phyloP scores from a whole-genome alignment of 768 basidiomycete species.

The Inosperma sp. region DNA sequence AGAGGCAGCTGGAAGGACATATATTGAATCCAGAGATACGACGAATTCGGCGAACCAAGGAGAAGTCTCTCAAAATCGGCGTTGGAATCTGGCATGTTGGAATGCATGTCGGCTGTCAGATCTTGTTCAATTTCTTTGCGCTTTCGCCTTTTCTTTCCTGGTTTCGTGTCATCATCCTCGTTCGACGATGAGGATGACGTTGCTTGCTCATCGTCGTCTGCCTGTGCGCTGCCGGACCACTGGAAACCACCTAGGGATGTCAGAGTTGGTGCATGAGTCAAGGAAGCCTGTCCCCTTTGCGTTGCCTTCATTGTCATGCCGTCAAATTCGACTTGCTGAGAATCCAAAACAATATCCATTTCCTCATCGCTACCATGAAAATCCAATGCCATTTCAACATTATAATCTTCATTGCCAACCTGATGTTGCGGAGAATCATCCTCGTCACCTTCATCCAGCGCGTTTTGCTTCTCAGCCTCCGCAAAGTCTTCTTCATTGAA shows the following conservation, averaged over 20 bases:
- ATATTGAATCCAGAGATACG: constrained; percentile 97
- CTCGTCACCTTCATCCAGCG: constrained; percentile 17
- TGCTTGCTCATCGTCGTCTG: constrained; percentile 38
- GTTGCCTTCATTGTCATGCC: constrained; percentile 13
- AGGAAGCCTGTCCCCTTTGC: constrained; percentile 6
- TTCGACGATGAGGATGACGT: constrained; percentile 38
- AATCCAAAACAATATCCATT: constrained; percentile 24
- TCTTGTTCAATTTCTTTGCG: constrained; percentile 74
- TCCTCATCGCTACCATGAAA: constrained; percentile 16
- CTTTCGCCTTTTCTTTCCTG: constrained; percentile 55
- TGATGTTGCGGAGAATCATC: constrained; percentile 14
- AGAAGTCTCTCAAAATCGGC: constrained; percentile 93
- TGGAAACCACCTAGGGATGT: constrained; percentile 61
- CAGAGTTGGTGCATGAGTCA: constrained; percentile 36
- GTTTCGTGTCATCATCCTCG: constrained; percentile 44
- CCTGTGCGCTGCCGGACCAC: constrained; percentile 50
- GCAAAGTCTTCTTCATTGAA: constrained; percentile 66
- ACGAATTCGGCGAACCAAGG: constrained; percentile 92
- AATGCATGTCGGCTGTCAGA: constrained; percentile 83
- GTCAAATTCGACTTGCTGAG: constrained; percentile 24
- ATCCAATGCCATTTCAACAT: constrained; percentile 19
- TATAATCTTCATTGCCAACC: constrained; percentile 25
- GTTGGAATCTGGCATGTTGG: constrained; percentile 81
- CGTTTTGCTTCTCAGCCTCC: constrained; percentile 26
- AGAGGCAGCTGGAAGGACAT: constrained; percentile 98